phyloP scores from a whole-genome alignment of 768 basidiomycete genomes.

The Leucocoprinus birnbaumii region DNA sequence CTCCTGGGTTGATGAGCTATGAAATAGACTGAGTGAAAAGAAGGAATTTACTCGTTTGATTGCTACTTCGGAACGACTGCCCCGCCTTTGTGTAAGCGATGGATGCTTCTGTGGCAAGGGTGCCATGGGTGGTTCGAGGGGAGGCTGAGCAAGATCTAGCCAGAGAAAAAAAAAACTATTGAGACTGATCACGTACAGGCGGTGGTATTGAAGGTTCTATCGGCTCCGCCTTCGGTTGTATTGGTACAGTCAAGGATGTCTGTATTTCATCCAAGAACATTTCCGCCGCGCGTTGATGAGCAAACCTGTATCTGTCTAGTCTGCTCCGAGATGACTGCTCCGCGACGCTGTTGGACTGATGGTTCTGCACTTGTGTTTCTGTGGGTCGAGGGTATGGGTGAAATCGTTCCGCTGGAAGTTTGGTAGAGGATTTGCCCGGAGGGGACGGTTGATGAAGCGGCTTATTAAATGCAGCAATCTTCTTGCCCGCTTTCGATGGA shows the following conservation, averaged over 20 bases:
- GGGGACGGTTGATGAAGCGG: not conserved
- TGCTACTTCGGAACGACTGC: not conserved
- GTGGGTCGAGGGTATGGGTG: constrained; percentile 1
- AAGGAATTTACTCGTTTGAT: not conserved
- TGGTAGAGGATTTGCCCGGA: not conserved
- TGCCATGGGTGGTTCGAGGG: too few relatives aligned
- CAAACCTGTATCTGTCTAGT: not conserved
- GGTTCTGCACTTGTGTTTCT: not conserved
- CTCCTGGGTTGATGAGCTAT: not conserved
- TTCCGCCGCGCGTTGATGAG: constrained; percentile 10
- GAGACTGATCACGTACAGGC: not conserved
- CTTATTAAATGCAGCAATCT: too few relatives aligned
- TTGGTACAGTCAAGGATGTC: not conserved
- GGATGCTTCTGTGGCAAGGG: not conserved
- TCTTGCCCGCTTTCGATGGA: not conserved
- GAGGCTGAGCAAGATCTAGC: not conserved
- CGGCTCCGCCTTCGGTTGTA: not conserved
- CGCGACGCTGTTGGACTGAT: not conserved
- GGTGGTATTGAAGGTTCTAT: not conserved
- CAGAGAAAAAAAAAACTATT: too few relatives aligned
- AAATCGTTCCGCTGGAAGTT: not conserved
- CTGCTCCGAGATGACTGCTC: not conserved
- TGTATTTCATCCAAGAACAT: constrained; percentile 1
- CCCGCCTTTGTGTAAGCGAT: too few relatives aligned
- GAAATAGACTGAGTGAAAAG: not conserved